These are phyloP conservation scores for Solanum medicagineum DNA, from an alignment of 257 asterid species.

Conservation along the genomic window DNA sequence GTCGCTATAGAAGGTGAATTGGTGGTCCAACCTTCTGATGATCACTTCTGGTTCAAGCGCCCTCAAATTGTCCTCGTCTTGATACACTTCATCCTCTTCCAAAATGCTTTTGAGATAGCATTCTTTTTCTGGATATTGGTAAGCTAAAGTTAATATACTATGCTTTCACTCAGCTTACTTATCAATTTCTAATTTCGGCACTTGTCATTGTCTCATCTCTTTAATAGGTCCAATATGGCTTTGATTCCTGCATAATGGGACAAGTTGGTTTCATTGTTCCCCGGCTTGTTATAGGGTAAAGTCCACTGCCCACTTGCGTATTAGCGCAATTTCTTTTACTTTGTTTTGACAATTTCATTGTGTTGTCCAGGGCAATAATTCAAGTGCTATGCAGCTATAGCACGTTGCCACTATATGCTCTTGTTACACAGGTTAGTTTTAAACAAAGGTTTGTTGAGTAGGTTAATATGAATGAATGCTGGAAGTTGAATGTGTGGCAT, in stretches of 20 bases:
- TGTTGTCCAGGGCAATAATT: slow-evolving; percentile 48
- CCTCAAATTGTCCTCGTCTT: slow-evolving; percentile 66
- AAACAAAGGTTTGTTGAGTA: neutral
- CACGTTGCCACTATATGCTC: slow-evolving; percentile 81
- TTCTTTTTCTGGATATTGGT: slow-evolving; percentile 99
- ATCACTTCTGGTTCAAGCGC: slow-evolving; percentile 83
- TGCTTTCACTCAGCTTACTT: neutral
- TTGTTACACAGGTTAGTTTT: slow-evolving; percentile 77
- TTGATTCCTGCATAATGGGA: slow-evolving; percentile 97
- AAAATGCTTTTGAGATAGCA: slow-evolving; percentile 96
- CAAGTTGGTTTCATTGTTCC: slow-evolving; percentile 59
- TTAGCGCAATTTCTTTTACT: neutral
- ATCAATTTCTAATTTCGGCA: neutral
- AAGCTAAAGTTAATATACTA: neutral
- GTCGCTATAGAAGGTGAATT: slow-evolving; percentile 86
- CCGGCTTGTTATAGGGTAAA: slow-evolving; percentile 82
- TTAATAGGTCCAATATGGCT: slow-evolving; percentile 70
- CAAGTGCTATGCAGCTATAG: slow-evolving; percentile 95
- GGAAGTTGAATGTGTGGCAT: neutral
- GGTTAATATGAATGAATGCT: neutral
- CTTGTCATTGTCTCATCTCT: neutral
- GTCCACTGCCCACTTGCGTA: neutral
- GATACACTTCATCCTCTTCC: slow-evolving; percentile 92
- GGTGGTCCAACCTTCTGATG: slow-evolving; percentile 80
- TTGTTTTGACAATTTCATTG: neutral